Evolutionary conservation across 495 filamentous ascomycete species (phyloP).

Genomic region (Patellaria atrata): DNA sequence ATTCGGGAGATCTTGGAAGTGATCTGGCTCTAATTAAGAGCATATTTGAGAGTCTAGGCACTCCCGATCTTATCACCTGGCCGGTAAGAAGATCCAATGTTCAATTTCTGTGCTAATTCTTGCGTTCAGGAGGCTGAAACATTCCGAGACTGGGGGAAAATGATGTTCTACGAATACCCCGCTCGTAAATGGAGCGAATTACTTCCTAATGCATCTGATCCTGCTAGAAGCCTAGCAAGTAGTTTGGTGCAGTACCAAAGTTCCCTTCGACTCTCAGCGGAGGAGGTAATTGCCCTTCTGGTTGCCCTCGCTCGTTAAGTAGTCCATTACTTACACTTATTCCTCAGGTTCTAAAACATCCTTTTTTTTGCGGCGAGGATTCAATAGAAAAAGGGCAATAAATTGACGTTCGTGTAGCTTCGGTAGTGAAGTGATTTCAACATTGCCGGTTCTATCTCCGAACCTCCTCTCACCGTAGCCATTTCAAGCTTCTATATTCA

Average conservation of each 20-base stretch:
- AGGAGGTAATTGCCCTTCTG: no score
- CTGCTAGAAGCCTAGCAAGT: slow-evolving; percentile 40
- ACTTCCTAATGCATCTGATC: slow-evolving; percentile 34
- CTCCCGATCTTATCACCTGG: slow-evolving; percentile 63
- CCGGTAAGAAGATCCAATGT: slow-evolving; percentile 37
- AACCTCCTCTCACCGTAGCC: no score
- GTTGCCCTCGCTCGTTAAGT: no score
- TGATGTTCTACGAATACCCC: slow-evolving; percentile 42
- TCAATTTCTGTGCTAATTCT: slow-evolving; percentile 3
- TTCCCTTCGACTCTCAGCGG: slow-evolving; percentile 33
- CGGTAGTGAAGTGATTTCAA: no score
- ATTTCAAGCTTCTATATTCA: no score
- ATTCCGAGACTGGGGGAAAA: slow-evolving; percentile 54
- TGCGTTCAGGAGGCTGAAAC: slow-evolving; percentile 35
- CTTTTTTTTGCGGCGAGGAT: no score
- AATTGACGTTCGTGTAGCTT: no score
- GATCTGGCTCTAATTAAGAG: slow-evolving; percentile 81
- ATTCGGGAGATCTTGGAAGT: slow-evolving; percentile 74
- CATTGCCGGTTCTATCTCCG: no score
- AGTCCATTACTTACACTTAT: no score
- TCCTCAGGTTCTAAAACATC: no score
- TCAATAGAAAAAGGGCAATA: no score
- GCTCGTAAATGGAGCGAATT: slow-evolving; percentile 39
- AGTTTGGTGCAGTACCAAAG: slow-evolving; percentile 44
- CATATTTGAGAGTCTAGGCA: slow-evolving; percentile 81